phyloP scores from a whole-genome alignment of 163 green algal species.

The Trebouxiophyceae sp. region DNA sequence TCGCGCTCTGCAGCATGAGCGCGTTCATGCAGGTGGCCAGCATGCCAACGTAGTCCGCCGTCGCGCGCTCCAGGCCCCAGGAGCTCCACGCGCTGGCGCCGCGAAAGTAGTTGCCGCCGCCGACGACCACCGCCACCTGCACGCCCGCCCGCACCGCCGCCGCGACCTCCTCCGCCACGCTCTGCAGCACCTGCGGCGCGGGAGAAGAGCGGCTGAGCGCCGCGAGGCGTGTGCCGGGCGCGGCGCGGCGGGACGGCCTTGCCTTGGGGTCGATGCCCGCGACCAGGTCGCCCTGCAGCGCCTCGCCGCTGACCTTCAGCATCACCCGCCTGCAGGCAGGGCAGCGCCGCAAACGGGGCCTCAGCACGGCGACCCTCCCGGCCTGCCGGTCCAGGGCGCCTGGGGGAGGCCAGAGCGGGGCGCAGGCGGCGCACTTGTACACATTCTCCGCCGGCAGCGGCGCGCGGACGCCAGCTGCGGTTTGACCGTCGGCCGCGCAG shows the following conservation, averaged over 20 bases:
- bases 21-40: slow-evolving; percentile 97
- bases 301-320: slow-evolving; percentile 94
- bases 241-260: background rate
- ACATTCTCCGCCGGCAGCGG: too few species aligned
- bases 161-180: slow-evolving; percentile 73
- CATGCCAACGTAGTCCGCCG: slow-evolving; percentile 90
- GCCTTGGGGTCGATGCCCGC: slow-evolving; percentile 79
- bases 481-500: too few species aligned
- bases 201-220: too few species aligned
- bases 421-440: too few species aligned
- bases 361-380: too few species aligned
- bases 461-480: too few species aligned
- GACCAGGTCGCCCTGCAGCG: slow-evolving; percentile 67
- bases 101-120: slow-evolving; percentile 97
- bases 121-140: slow-evolving; percentile 82
- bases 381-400: too few species aligned
- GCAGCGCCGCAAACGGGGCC: too few species aligned
- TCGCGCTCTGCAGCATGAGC: slow-evolving; percentile 72
- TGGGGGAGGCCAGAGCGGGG: too few species aligned
- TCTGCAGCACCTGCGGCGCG: slow-evolving; percentile 64
- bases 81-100: slow-evolving; percentile 57
- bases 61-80: slow-evolving; percentile 77
- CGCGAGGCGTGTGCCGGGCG: too few species aligned
- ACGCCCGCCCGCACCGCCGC: slow-evolving; percentile 49
- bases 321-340: slow-evolving; percentile 60